Percentiles rank a stretch among this genome's conserved stretches.
phyloP scores from a whole-genome alignment of 139 green algal genomes.

The Chlamydomonas urium region DNA sequence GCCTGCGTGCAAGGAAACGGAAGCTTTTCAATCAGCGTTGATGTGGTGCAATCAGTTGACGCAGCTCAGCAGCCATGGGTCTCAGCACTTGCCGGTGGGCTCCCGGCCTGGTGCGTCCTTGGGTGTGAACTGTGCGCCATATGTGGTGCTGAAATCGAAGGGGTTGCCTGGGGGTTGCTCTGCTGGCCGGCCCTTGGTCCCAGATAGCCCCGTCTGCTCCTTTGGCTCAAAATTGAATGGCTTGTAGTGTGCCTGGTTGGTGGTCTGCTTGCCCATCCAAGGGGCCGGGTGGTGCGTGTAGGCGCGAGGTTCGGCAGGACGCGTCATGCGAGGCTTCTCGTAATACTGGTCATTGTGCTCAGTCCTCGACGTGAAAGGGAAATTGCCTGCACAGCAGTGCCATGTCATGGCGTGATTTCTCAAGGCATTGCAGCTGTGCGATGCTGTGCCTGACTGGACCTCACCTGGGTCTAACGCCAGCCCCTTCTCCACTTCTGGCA shows the following conservation, averaged over 20 bases:
- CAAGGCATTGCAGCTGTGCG: background rate
- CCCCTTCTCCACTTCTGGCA: constrained; percentile 7
- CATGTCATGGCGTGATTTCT: background rate
- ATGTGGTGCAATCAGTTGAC: background rate
- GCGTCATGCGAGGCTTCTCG: constrained; percentile 28
- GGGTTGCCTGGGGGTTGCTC: constrained; percentile 21
- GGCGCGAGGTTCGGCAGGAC: constrained; percentile 28
- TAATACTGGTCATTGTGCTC: constrained; percentile 40
- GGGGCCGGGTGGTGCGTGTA: constrained; percentile 28
- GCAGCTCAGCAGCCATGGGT: too few species aligned
- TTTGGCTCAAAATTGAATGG: constrained; percentile 15
- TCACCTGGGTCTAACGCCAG: constrained; percentile 13
- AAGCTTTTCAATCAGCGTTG: too few species aligned
- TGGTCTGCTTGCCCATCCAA: constrained; percentile 33
- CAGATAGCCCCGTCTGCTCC: background rate
- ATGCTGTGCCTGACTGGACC: background rate
- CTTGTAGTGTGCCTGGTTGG: constrained; percentile 45
- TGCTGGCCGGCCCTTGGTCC: constrained; percentile 1
- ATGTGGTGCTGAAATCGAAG: constrained; percentile 40
- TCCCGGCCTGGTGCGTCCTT: constrained; percentile 22
- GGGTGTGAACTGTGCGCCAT: constrained; percentile 30
- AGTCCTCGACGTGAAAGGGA: constrained; percentile 27
- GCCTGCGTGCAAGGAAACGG: too few species aligned
- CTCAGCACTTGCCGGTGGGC: background rate
- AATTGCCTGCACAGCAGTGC: too few species aligned